phyloP scores from a whole-genome alignment of 768 basidiomycete genomes.

The Phanerochaete sordida region DNA sequence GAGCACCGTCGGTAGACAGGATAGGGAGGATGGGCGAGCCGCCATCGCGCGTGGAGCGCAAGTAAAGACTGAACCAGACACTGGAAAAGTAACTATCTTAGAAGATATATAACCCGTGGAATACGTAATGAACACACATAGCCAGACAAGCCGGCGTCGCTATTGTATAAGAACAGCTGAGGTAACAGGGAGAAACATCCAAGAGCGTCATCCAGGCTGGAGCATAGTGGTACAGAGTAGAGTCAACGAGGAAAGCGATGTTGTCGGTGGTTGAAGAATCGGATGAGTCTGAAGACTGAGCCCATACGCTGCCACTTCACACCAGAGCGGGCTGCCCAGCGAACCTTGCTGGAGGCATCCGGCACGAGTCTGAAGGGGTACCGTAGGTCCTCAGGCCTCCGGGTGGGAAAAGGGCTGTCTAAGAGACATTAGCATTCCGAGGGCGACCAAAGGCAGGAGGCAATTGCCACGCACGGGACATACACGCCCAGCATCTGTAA shows the following conservation, averaged over 20 bases:
- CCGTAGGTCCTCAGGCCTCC: slow-evolving; percentile 20
- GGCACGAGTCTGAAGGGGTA: slow-evolving; percentile 28
- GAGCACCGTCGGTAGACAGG: slow-evolving; percentile 66
- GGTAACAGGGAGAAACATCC: not conserved
- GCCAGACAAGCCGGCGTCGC: not conserved
- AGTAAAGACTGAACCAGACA: not conserved
- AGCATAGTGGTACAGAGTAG: too few species aligned
- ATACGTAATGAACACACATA: not conserved
- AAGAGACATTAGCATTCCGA: not conserved
- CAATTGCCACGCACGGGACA: slow-evolving; percentile 35
- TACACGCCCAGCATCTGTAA: slow-evolving; percentile 54
- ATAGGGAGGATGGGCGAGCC: slow-evolving; percentile 44
- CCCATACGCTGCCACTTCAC: slow-evolving; percentile 59
- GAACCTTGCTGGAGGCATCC: slow-evolving; percentile 20
- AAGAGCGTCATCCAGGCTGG: too few species aligned
- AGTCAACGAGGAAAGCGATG: not conserved
- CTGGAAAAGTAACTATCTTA: not conserved
- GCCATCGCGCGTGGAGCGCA: not conserved
- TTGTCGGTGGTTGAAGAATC: not conserved
- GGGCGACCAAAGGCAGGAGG: not conserved
- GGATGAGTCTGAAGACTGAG: not conserved
- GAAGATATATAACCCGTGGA: not conserved
- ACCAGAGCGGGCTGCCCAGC: slow-evolving; percentile 55
- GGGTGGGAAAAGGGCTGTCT: slow-evolving; percentile 14
- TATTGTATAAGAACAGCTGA: not conserved